phyloP scores from a whole-genome alignment of 2,329 filamentous ascomycete species.

The Colletotrichum incanum region DNA sequence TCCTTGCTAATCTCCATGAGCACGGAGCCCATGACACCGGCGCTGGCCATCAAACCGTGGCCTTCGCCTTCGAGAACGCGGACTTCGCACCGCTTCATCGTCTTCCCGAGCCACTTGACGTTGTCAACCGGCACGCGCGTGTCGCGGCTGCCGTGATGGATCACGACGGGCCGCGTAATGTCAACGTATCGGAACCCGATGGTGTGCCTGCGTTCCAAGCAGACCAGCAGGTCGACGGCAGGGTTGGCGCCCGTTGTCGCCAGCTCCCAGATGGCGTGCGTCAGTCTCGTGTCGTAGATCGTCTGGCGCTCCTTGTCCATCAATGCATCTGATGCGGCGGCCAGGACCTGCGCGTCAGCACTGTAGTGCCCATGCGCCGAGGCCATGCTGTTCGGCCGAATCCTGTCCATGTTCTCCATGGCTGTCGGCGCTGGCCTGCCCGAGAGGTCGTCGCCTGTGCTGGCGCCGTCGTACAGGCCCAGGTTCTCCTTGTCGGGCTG shows the following conservation, averaged over 20 bases:
- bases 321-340: conserved; percentile 72
- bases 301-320: conserved; percentile 81
- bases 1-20: conserved; percentile 94
- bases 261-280: conserved; percentile 93
- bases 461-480: conserved; percentile 47
- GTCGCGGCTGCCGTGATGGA: conserved; percentile 94
- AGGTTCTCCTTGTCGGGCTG: conserved; percentile 68
- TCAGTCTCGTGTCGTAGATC: conserved; percentile 87
- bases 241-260: conserved; percentile 94
- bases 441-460: conserved; percentile 45
- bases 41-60: conserved; percentile 96
- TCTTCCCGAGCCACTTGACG: conserved; percentile 92
- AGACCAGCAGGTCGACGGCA: conserved; percentile 92
- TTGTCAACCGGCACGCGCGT: conserved; percentile 95
- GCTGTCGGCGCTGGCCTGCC: conserved; percentile 48
- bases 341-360: conserved; percentile 56
- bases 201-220: conserved; percentile 88
- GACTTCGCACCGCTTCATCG: conserved; percentile 94
- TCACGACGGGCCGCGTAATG: conserved; percentile 90
- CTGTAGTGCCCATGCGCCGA: conserved; percentile 44
- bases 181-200: conserved; percentile 98
- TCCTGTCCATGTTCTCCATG: conserved; percentile 66
- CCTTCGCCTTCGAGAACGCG: conserved; percentile 91
- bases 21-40: conserved; percentile 93
- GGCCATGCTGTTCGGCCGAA: conserved; percentile 51